Evolutionary conservation across 2,329 filamentous ascomycete genomes (phyloP).

Genomic region (Fulvia fulva): DNA sequence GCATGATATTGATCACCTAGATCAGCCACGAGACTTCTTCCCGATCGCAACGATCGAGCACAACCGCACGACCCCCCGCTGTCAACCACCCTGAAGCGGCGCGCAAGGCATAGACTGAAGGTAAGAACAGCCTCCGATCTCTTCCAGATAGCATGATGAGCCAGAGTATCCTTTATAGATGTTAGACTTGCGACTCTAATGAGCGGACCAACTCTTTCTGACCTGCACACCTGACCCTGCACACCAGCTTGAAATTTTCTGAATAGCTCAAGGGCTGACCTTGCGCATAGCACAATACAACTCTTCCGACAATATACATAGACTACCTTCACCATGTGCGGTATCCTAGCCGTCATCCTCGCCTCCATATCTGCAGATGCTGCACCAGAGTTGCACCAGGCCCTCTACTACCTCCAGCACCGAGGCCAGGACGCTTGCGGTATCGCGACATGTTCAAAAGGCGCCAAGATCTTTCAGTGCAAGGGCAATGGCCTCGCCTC

Average conservation of each 20-base stretch:
- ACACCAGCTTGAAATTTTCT: not conserved
- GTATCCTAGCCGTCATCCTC: constrained; percentile 49
- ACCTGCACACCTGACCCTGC: constrained; percentile 3
- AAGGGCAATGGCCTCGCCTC: constrained; percentile 87
- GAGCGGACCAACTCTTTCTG: constrained; percentile 17
- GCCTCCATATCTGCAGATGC: constrained; percentile 38
- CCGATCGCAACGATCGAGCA: not conserved
- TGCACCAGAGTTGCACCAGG: constrained; percentile 37
- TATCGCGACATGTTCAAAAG: constrained; percentile 69
- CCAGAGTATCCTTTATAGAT: constrained; percentile 19
- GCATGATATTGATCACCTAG: not conserved
- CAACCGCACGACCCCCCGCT: not conserved
- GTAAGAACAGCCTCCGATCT: not conserved
- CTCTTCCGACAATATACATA: constrained; percentile 1
- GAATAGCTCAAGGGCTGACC: constrained; percentile 4
- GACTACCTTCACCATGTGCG: constrained; percentile 42
- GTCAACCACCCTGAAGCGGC: not conserved
- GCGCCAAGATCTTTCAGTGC: constrained; percentile 79
- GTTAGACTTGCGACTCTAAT: constrained; percentile 22
- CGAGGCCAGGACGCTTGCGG: constrained; percentile 85
- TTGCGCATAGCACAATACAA: not conserved
- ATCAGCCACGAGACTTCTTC: not conserved
- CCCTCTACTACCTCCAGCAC: constrained; percentile 45
- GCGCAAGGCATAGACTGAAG: not conserved
- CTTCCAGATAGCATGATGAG: constrained; percentile 9